Evolutionary conservation across 441 rosid species (phyloP), one percentile per base, ranked within the genome.

Genomic region (Erysimum pusillum): DNA sequence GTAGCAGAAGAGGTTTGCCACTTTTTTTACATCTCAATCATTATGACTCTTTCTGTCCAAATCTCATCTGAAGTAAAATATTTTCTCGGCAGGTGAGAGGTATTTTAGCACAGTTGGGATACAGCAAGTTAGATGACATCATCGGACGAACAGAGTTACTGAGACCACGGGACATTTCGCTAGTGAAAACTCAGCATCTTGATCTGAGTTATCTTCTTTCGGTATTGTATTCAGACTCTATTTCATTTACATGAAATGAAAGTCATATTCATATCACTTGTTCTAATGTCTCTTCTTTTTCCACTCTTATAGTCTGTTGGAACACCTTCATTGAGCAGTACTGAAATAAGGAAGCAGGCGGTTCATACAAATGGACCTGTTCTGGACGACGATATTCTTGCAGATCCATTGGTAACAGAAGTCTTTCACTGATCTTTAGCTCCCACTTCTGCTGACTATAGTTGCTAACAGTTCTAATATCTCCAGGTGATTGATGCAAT

Each of bases 171-270:
- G 99, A 93, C 81, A 91, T 96, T 75, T 96, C 99, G 4, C 85
- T 96, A 39, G 97, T 90, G 79, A 96, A 96, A 80, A 93, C 99
- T 63, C 97, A 93, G 91, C 99, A 96, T 85, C 94, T 93, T 64
- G 97, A 96, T 75, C 93, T 96, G 57, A 80, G 81, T 80, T 96
- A 89, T 79, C 80, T 96, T 78, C 85, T 90, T 72, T 86, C 89
- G 69, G 98, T 96, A 86, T 42, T 52, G 5, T 17, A 36, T 67
- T 45, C 13, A 18, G 8, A 41, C 54, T 36, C 10, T 73, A 25
- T 25, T 31, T 71, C 68, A 20, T 31, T 41, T 60, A 56, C 54
- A 48, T 66, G 39, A 62, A 34, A 36, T 42, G 35, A 34, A 42
- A 36, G 17, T 17, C 35, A 38, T 3, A 53, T 4, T 18, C 9